phyloP scores from a whole-genome alignment of 768 basidiomycete genomes.

The Plicaturopsis crispa region DNA sequence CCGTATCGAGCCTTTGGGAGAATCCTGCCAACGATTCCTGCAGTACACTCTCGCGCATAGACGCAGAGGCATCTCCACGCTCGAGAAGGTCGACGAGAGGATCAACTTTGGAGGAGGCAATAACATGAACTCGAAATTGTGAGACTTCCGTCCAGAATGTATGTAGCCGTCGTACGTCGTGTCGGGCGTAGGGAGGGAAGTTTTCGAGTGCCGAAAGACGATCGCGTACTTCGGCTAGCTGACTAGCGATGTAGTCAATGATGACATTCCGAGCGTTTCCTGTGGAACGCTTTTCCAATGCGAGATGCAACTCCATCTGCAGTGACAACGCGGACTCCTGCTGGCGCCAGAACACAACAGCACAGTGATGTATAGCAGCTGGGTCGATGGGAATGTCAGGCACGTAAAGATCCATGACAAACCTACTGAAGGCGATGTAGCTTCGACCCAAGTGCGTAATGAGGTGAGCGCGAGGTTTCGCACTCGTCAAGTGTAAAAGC shows the following conservation, averaged over 20 bases:
- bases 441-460: slow-evolving; percentile 28
- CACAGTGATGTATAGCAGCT: slow-evolving; percentile 50
- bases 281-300: slow-evolving; percentile 45
- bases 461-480: slow-evolving; percentile 17
- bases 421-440: slow-evolving; percentile 56
- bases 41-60: slow-evolving; percentile 56
- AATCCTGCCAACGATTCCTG: slow-evolving; percentile 81
- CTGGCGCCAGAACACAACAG: slow-evolving; percentile 32
- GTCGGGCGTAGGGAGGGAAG: slow-evolving; percentile 21
- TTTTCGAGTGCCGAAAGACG: slow-evolving; percentile 18
- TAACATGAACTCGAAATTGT: slow-evolving; percentile 62
- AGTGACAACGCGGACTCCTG: slow-evolving; percentile 31
- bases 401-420: slow-evolving; percentile 66
- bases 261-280: slow-evolving; percentile 50
- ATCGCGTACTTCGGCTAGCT: slow-evolving; percentile 21
- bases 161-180: slow-evolving; percentile 42
- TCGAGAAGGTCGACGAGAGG: slow-evolving; percentile 34
- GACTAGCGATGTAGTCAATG: slow-evolving; percentile 33
- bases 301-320: slow-evolving; percentile 46
- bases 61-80: slow-evolving; percentile 26
- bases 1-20: slow-evolving; percentile 55
- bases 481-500: slow-evolving; percentile 12
- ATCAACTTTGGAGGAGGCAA: slow-evolving; percentile 39
- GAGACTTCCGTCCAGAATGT: slow-evolving; percentile 71
- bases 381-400: slow-evolving; percentile 88